A percentile compares a stretch with the other conserved stretches of the same genome.
Evolutionary conservation across 805 yeast genomes (phyloP).

Genomic region (Torulaspora indica): DNA sequence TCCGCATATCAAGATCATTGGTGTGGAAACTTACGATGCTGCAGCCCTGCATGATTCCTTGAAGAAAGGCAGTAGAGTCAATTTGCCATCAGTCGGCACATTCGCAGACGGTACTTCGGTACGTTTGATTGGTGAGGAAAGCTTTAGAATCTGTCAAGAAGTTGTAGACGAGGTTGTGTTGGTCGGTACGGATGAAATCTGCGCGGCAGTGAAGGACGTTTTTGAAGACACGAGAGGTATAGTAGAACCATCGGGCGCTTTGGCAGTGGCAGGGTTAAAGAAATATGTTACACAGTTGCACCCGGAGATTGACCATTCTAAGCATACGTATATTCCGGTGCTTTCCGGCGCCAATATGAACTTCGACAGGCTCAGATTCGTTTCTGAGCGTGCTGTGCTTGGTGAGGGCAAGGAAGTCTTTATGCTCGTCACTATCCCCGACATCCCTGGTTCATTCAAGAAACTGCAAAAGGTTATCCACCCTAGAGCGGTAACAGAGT

Average conservation of each 20-base stretch:
- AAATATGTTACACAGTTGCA: slow-evolving; percentile 60
- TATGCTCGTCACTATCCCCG: slow-evolving; percentile 85
- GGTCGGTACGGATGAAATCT: slow-evolving; percentile 88
- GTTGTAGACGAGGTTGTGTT: slow-evolving; percentile 84
- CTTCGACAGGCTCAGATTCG: slow-evolving; percentile 92
- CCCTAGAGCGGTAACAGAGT: slow-evolving; percentile 92
- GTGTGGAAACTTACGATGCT: slow-evolving; percentile 95
- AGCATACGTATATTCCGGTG: slow-evolving; percentile 73
- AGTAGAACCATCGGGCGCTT: slow-evolving; percentile 96
- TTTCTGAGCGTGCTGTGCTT: slow-evolving; percentile 93
- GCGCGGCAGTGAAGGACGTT: slow-evolving; percentile 95
- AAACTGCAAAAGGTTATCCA: slow-evolving; percentile 69
- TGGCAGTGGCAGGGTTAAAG: slow-evolving; percentile 91
- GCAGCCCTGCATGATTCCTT: slow-evolving; percentile 82
- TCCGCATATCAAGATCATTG: slow-evolving; percentile 94
- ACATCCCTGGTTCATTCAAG: slow-evolving; percentile 83
- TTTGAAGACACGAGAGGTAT: slow-evolving; percentile 93
- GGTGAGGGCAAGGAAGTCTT: slow-evolving; percentile 98
- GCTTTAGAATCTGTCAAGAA: slow-evolving; percentile 72
- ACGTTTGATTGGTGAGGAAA: slow-evolving; percentile 80
- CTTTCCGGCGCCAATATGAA: slow-evolving; percentile 98
- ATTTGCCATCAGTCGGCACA: slow-evolving; percentile 74
- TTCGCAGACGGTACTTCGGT: slow-evolving; percentile 99
- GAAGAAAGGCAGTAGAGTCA: slow-evolving; percentile 48
- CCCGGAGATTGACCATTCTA: slow-evolving; percentile 66